phyloP scores from a whole-genome alignment of 2,329 filamentous ascomycete genomes.

The Cladosporium sp. region DNA sequence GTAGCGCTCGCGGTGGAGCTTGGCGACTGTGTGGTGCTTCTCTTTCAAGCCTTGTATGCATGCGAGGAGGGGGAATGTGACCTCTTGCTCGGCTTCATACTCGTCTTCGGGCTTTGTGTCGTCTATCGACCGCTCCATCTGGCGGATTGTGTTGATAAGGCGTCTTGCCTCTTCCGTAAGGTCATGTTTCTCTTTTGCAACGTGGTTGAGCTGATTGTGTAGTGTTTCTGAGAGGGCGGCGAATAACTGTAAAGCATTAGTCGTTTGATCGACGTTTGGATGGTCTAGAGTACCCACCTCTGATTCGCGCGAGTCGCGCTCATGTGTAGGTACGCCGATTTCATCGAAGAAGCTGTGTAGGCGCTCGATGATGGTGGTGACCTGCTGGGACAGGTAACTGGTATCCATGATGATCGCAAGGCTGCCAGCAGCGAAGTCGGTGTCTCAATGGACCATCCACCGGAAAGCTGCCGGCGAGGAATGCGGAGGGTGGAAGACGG shows the following conservation, averaged over 20 bases:
- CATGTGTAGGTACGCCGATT: slow-evolving; percentile 90
- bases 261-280: background rate
- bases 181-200: slow-evolving; percentile 82
- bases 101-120: slow-evolving; percentile 61
- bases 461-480: slow-evolving; percentile 15
- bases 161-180: slow-evolving; percentile 84
- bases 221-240: slow-evolving; percentile 84
- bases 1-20: slow-evolving; percentile 82
- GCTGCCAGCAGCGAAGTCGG: slow-evolving; percentile 26
- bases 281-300: slow-evolving; percentile 59
- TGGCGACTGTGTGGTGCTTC: slow-evolving; percentile 73
- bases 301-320: slow-evolving; percentile 80
- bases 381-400: slow-evolving; percentile 87
- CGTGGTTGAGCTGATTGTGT: slow-evolving; percentile 78
- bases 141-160: slow-evolving; percentile 77
- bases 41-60: slow-evolving; percentile 79
- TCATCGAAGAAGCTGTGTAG: slow-evolving; percentile 94
- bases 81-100: slow-evolving; percentile 59
- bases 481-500: slow-evolving; percentile 9
- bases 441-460: slow-evolving; percentile 18
- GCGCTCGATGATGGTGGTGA: slow-evolving; percentile 87
- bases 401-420: slow-evolving; percentile 62
- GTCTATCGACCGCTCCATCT: slow-evolving; percentile 88
- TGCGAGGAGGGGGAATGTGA: slow-evolving; percentile 75
- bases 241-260: slow-evolving; percentile 57